phyloP scores from a whole-genome alignment of 2,329 filamentous ascomycete genomes.

The Colletotrichum falcatum region DNA sequence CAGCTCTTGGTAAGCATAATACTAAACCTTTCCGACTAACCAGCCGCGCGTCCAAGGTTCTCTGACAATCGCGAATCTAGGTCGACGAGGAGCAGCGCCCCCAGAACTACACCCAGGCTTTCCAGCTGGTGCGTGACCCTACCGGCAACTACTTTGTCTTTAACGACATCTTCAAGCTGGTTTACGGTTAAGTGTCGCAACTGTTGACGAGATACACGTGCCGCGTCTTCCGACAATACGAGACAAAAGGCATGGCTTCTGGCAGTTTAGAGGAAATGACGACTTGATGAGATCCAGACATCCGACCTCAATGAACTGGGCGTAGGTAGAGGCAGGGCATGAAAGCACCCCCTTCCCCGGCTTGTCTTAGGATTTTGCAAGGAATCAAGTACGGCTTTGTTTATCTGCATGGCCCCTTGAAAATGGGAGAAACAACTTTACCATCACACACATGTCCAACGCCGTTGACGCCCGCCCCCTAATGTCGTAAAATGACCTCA shows the following conservation, averaged over 20 bases:
- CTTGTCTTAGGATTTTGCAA: slow-evolving; percentile 1
- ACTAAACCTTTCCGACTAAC: not conserved
- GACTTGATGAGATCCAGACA: slow-evolving; percentile 19
- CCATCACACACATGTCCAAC: not conserved
- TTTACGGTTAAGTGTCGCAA: slow-evolving; percentile 67
- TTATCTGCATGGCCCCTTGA: slow-evolving; percentile 1
- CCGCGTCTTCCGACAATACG: not conserved
- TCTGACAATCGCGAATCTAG: slow-evolving; percentile 56
- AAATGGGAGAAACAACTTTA: slow-evolving; percentile 11
- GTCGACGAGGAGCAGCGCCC: slow-evolving; percentile 87
- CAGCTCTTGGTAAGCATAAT: slow-evolving; percentile 76
- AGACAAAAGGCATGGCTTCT: slow-evolving; percentile 2
- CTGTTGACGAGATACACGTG: not conserved
- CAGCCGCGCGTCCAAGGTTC: not conserved
- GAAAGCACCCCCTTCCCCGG: not conserved
- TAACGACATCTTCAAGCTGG: slow-evolving; percentile 95
- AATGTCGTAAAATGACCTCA: not conserved
- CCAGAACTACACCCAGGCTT: slow-evolving; percentile 91
- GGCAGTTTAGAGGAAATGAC: slow-evolving; percentile 11
- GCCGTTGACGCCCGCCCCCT: slow-evolving; percentile 13
- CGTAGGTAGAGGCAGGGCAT: slow-evolving; percentile 15
- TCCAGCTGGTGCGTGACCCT: slow-evolving; percentile 81
- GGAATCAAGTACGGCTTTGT: slow-evolving; percentile 12
- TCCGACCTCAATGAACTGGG: slow-evolving; percentile 12
- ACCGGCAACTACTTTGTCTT: slow-evolving; percentile 82